These are phyloP conservation scores for Spathaspora boniae DNA, from an alignment of 805 yeast species.

Conservation along the genomic window DNA sequence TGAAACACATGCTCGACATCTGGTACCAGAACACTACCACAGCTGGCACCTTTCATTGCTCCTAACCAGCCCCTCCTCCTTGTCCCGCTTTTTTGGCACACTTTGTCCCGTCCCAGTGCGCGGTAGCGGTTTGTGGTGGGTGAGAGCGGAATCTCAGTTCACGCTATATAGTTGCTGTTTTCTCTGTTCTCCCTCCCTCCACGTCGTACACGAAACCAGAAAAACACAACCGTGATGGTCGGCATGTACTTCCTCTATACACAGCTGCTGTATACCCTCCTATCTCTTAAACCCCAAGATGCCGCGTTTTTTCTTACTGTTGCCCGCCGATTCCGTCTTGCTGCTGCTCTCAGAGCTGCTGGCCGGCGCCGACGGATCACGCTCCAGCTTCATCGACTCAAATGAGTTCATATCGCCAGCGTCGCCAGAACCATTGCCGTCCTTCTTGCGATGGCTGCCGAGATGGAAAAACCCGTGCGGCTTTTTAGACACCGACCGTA, in stretches of 20 bases:
- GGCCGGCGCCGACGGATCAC: constrained; percentile 18
- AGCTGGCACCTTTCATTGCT: too few relatives aligned
- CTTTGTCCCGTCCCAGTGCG: too few relatives aligned
- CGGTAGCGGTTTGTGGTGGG: too few relatives aligned
- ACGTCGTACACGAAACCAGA: neutral
- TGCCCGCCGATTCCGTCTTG: constrained; percentile 6
- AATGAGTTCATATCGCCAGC: constrained; percentile 10
- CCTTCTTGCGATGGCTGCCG: constrained; percentile 13
- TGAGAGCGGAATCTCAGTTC: too few relatives aligned
- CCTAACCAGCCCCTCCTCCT: too few relatives aligned
- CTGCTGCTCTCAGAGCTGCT: constrained; percentile 18
- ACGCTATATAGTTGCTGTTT: neutral
- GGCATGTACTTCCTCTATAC: neutral
- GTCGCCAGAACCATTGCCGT: constrained; percentile 3
- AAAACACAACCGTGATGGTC: constrained; percentile 1
- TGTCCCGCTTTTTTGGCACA: too few relatives aligned
- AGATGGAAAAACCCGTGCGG: constrained; percentile 20
- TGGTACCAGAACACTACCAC: too few relatives aligned
- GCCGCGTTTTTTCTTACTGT: constrained; percentile 12
- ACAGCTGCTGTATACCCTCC: neutral
- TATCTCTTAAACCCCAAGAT: constrained; percentile 14
- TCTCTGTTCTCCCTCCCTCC: constrained; percentile 1
- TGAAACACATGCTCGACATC: too few relatives aligned
- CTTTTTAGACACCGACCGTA: constrained; percentile 12
- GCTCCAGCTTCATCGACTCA: constrained; percentile 7